Conservation (phyloP, 306 rosid genomes). For the Carpinus viminea region DNA sequence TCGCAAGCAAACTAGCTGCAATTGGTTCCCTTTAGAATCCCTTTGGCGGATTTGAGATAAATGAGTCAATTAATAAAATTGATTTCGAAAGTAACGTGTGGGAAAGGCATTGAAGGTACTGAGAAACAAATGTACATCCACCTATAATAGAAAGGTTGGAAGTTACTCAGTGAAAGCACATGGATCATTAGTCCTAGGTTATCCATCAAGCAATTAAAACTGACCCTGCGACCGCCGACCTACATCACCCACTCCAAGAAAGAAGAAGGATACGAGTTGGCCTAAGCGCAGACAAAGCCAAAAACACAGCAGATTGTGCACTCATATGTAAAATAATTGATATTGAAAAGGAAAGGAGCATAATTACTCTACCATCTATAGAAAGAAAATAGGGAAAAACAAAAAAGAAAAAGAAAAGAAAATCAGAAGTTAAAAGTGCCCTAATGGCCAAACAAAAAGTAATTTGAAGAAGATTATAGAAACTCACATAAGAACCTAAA, state of each 20-base stretch:
- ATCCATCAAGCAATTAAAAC: background rate
- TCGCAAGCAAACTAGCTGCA: background rate
- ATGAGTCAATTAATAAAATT: background rate
- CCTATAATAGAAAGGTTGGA: background rate
- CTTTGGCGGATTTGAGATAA: background rate
- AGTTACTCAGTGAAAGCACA: background rate
- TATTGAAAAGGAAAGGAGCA: background rate
- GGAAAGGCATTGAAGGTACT: background rate
- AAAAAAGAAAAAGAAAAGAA: background rate
- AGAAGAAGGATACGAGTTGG: background rate
- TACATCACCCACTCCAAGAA: background rate
- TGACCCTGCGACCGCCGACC: background rate
- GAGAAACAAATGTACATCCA: background rate
- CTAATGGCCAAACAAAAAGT: background rate
- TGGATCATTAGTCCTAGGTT: background rate
- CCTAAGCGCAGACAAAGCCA: background rate
- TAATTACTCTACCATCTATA: background rate
- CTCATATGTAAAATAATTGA: background rate
- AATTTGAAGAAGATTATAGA: too few species aligned
- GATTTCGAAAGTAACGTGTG: background rate
- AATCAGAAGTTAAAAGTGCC: background rate
- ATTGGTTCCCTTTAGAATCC: background rate
- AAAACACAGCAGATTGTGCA: background rate
- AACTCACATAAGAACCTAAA: background rate
- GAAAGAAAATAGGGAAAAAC: background rate